A percentile compares a stretch with the other conserved stretches of the same genome.
These are phyloP conservation scores for Aspergillus biplanus DNA, from an alignment of 495 filamentous ascomycete genomes.

Conservation along the genomic window DNA sequence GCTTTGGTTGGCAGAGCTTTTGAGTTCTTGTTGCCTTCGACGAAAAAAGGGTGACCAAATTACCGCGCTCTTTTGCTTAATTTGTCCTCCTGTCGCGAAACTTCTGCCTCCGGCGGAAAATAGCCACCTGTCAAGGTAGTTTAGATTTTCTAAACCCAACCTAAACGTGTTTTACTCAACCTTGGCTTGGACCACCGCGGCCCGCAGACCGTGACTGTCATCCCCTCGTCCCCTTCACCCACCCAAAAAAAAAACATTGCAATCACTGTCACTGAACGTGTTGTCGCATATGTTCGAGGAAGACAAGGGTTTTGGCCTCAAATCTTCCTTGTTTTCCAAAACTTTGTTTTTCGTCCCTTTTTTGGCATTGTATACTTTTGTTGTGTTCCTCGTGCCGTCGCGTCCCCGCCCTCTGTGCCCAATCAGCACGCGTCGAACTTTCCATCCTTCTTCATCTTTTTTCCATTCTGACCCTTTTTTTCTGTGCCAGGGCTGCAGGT, in stretches of 20 bases:
- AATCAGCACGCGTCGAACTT: constrained; percentile 39
- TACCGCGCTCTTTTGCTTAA: constrained; percentile 28
- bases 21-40: constrained; percentile 19
- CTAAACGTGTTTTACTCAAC: constrained; percentile 14
- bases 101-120: constrained; percentile 16
- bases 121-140: constrained; percentile 15
- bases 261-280: constrained; percentile 20
- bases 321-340: not conserved
- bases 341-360: not conserved
- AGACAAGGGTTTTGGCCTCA: constrained; percentile 5
- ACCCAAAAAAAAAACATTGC: constrained; percentile 21
- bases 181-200: constrained; percentile 18
- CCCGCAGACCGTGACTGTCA: constrained; percentile 25
- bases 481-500: constrained; percentile 19
- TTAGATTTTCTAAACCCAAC: constrained; percentile 10
- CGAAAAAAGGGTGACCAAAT: constrained; percentile 27
- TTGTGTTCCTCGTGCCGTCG: constrained; percentile 23
- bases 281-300: constrained; percentile 22
- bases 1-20: constrained; percentile 36
- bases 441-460: constrained; percentile 14
- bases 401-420: constrained; percentile 23
- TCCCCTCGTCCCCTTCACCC: constrained; percentile 26
- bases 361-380: constrained; percentile 12
- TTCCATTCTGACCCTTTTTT: constrained; percentile 22
- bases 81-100: constrained; percentile 7